Conservation (phyloP, 177 flowering plant species). For the Vitis hybrid region DNA sequence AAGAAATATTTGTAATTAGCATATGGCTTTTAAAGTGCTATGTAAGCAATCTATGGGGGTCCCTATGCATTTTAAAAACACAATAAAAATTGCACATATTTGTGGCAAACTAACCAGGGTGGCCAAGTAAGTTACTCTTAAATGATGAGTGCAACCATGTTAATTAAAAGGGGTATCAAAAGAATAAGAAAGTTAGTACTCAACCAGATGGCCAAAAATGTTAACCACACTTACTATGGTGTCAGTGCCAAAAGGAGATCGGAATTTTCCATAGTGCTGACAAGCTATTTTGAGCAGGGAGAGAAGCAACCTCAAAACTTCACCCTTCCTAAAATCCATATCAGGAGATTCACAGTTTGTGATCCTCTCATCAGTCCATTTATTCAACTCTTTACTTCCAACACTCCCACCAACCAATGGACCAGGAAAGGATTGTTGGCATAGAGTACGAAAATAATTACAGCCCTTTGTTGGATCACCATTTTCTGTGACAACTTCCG, state of each 20-base stretch:
- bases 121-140: background rate
- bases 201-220: background rate
- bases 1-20: too few species aligned
- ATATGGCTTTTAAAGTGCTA: background rate
- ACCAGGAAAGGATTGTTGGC: conserved; percentile 81
- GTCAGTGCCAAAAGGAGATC: conserved; percentile 90
- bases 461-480: conserved; percentile 29
- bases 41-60: background rate
- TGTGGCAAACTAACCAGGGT: background rate
- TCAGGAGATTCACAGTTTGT: conserved; percentile 50
- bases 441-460: conserved; percentile 62
- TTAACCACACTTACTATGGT: conserved; percentile 50
- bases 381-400: conserved; percentile 77
- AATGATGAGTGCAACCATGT: background rate
- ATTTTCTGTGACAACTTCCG: conserved; percentile 57
- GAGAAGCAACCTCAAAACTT: conserved; percentile 67
- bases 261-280: conserved; percentile 94
- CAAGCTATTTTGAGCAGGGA: conserved; percentile 88
- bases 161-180: background rate
- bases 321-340: conserved; percentile 51
- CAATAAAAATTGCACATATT: background rate
- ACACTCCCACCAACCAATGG: conserved; percentile 88
- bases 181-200: background rate
- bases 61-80: background rate
- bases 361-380: conserved; percentile 95